Conservation (phyloP, 2,329 filamentous ascomycete genomes). For the Colletotrichum phormii region DNA sequence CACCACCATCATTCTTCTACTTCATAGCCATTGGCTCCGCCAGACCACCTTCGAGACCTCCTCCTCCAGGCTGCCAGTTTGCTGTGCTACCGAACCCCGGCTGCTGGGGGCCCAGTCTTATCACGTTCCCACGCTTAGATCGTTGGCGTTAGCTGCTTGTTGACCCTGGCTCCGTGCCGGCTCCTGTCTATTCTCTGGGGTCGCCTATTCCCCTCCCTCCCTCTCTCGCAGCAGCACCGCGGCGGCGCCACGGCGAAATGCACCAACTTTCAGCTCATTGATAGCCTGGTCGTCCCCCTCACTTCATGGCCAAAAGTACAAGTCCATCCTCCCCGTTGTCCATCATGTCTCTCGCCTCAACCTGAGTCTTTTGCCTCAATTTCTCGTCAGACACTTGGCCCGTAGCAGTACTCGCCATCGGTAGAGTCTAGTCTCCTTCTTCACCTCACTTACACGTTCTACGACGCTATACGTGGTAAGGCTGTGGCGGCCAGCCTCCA, state of each 20-base stretch:
- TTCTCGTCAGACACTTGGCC: neutral
- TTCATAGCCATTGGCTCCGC: constrained; percentile 22
- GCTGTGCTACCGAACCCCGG: constrained; percentile 16
- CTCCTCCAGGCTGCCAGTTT: constrained; percentile 20
- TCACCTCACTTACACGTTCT: constrained; percentile 24
- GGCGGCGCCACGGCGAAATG: constrained; percentile 15
- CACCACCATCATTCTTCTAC: constrained; percentile 20
- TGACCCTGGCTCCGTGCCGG: constrained; percentile 30
- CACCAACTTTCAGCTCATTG: constrained; percentile 28
- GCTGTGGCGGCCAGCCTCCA: constrained; percentile 25
- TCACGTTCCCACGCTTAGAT: constrained; percentile 7
- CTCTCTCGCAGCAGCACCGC: neutral
- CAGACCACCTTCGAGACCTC: constrained; percentile 28
- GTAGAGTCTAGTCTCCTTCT: neutral
- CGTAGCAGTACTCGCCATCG: neutral
- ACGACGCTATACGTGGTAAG: constrained; percentile 20
- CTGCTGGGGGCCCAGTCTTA: constrained; percentile 1
- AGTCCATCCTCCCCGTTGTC: constrained; percentile 5
- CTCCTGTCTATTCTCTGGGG: constrained; percentile 7
- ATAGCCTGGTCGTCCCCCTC: constrained; percentile 33
- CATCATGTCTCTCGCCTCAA: neutral
- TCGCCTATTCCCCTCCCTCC: constrained; percentile 5
- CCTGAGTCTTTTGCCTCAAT: constrained; percentile 2
- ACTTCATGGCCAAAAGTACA: constrained; percentile 13
- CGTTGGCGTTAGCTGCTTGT: neutral